phyloP scores from a whole-genome alignment of 495 filamentous ascomycete species.

The Staphylotrichum longicolle region DNA sequence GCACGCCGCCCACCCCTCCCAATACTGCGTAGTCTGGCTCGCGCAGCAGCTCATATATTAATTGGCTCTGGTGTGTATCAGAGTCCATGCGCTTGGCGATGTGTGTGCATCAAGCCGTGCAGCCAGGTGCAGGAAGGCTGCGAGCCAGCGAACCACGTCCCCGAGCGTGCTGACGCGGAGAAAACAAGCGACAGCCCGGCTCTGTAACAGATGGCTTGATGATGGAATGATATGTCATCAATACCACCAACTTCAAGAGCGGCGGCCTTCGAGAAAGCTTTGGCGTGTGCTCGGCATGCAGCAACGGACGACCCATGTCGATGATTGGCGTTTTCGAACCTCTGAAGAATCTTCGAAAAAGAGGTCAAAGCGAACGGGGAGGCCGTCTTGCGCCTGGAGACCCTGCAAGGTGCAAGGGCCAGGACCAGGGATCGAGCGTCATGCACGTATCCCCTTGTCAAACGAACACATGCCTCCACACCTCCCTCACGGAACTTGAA shows the following conservation, averaged over 20 bases:
- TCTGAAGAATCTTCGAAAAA: conserved; percentile 37
- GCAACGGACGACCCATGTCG: conserved; percentile 7
- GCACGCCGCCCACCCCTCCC: conserved; percentile 4
- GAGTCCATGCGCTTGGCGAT: conserved; percentile 19
- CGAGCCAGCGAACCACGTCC: too few species aligned
- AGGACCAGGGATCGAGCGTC: conserved; percentile 24
- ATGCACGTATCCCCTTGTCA: conserved; percentile 19
- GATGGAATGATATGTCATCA: conserved; percentile 28
- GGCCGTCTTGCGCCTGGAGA: conserved; percentile 4
- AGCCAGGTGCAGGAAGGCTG: not conserved
- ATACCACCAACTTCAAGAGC: conserved; percentile 11
- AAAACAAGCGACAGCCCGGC: not conserved
- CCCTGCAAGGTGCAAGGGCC: conserved; percentile 14
- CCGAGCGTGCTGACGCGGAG: conserved; percentile 8
- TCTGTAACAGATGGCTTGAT: conserved; percentile 22
- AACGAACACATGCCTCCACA: conserved; percentile 2
- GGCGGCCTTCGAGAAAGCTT: conserved; percentile 5
- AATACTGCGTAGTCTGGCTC: conserved; percentile 6
- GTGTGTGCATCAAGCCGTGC: not conserved
- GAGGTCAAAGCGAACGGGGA: conserved; percentile 33
- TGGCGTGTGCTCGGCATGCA: not conserved
- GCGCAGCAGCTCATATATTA: conserved; percentile 28
- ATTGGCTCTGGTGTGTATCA: conserved; percentile 26
- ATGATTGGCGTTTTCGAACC: conserved; percentile 35
- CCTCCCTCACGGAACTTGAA: not conserved